Percentiles rank a stretch among this genome's conserved stretches.
Conservation (phyloP, 306 rosid genomes). For the Prunus mongolica region DNA sequence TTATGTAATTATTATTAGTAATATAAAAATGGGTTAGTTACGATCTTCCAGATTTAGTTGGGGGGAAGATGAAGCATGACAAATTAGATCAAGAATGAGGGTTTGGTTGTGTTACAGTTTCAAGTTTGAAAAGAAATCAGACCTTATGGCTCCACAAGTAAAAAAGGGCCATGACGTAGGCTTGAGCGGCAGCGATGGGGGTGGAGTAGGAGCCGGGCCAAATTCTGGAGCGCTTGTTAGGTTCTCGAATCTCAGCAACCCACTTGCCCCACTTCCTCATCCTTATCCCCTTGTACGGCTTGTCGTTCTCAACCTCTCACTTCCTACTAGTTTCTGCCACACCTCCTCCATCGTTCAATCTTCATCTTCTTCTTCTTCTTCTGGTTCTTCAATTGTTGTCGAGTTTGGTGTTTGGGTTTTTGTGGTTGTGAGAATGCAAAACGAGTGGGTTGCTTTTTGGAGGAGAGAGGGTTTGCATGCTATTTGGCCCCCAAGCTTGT, state of each 20-base stretch:
- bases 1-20: too few species aligned
- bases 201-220: constrained; percentile 98
- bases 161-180: constrained; percentile 93
- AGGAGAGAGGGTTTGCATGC: constrained; percentile 24
- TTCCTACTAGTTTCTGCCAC: constrained; percentile 24
- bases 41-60: too few species aligned
- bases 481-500: constrained; percentile 54
- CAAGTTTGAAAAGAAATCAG: too few species aligned
- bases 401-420: too few species aligned
- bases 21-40: too few species aligned
- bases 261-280: constrained; percentile 99
- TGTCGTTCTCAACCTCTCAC: constrained; percentile 38
- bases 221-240: constrained; percentile 86
- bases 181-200: constrained; percentile 82
- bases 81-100: too few species aligned
- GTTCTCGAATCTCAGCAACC: constrained; percentile 98
- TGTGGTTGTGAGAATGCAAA: neutral
- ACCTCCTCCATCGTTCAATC: neutral
- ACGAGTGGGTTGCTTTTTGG: neutral
- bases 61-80: too few species aligned
- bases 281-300: constrained; percentile 93
- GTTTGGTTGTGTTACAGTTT: too few species aligned
- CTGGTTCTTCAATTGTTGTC: neutral
- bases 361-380: neutral
- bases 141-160: constrained; percentile 48